These are phyloP conservation scores for Silene coronaria DNA, from an alignment of 179 eudicot genomes.

Conservation along the genomic window DNA sequence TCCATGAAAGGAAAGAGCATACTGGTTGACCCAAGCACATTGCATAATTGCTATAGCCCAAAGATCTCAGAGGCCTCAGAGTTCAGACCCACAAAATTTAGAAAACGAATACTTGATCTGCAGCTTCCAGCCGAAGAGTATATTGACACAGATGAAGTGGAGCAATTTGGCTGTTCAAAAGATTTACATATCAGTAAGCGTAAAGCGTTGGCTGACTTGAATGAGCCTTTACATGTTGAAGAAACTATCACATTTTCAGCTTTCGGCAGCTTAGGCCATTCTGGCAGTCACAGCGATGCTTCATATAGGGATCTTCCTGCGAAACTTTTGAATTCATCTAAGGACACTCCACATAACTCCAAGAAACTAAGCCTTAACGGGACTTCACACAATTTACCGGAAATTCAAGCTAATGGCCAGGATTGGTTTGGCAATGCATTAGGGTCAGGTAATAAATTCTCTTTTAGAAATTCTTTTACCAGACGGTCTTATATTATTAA, in stretches of 20 bases:
- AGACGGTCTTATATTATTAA: too few species aligned
- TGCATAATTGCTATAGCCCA: conserved; percentile 45
- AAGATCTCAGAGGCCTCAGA: conserved; percentile 59
- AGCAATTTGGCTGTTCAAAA: conserved; percentile 20
- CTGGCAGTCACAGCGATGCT: conserved; percentile 26
- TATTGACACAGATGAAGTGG: conserved; percentile 55
- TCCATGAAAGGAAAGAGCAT: conserved; percentile 43
- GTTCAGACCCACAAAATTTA: conserved; percentile 65
- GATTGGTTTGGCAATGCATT: conserved; percentile 34
- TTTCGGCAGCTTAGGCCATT: conserved; percentile 32
- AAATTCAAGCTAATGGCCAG: conserved; percentile 31
- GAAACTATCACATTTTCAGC: conserved; percentile 33
- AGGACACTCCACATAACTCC: conserved; percentile 33
- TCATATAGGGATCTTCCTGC: conserved; percentile 30
- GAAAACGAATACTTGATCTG: conserved; percentile 71
- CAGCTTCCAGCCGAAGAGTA: conserved; percentile 70
- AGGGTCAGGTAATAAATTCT: conserved; percentile 50
- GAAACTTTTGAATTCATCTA: conserved; percentile 30
- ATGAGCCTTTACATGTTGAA: conserved; percentile 64
- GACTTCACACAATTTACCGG: conserved; percentile 18
- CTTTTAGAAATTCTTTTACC: too few species aligned
- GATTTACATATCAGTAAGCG: conserved; percentile 26
- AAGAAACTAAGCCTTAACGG: conserved; percentile 31
- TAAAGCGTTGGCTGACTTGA: conserved; percentile 59
- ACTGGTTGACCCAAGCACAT: conserved; percentile 32